These are phyloP conservation scores for Phytopythium mirpurense DNA, from an alignment of 352 stramenopile species.

Conservation along the genomic window DNA sequence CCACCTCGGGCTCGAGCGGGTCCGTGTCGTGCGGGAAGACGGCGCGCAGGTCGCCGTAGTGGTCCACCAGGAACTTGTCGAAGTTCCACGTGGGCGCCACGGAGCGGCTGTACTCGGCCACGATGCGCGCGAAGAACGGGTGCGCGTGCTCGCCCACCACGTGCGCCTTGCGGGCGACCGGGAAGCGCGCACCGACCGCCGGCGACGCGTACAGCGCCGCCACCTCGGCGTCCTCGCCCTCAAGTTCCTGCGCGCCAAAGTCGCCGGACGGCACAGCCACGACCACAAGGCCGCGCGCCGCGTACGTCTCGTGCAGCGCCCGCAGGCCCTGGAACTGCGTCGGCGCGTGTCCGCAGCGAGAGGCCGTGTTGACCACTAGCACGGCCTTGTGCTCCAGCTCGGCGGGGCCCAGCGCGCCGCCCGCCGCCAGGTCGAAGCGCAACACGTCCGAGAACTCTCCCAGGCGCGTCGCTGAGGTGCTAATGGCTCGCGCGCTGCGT, in stretches of 20 bases:
- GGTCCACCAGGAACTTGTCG: conserved; percentile 77
- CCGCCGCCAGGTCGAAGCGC: conserved; percentile 31
- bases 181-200: conserved; percentile 42
- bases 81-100: conserved; percentile 79
- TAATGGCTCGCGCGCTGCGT: background rate
- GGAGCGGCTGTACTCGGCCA: conserved; percentile 54
- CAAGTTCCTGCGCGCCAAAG: conserved; percentile 52
- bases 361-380: conserved; percentile 73
- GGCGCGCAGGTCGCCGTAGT: conserved; percentile 47
- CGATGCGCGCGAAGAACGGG: conserved; percentile 60
- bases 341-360: conserved; percentile 39
- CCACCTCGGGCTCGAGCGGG: conserved; percentile 47
- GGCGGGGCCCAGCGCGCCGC: conserved; percentile 20
- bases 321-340: conserved; percentile 54
- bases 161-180: conserved; percentile 37
- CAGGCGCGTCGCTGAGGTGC: background rate
- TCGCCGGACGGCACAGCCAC: conserved; percentile 67
- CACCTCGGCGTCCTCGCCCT: conserved; percentile 33
- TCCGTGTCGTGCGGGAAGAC: conserved; percentile 76
- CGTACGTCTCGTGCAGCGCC: conserved; percentile 41
- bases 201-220: conserved; percentile 28
- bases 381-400: conserved; percentile 38
- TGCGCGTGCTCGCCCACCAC: conserved; percentile 48
- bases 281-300: conserved; percentile 37
- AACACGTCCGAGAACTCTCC: conserved; percentile 41